phyloP scores from a whole-genome alignment of 2,329 filamentous ascomycete species.

The Dactylonectria macrodidyma region DNA sequence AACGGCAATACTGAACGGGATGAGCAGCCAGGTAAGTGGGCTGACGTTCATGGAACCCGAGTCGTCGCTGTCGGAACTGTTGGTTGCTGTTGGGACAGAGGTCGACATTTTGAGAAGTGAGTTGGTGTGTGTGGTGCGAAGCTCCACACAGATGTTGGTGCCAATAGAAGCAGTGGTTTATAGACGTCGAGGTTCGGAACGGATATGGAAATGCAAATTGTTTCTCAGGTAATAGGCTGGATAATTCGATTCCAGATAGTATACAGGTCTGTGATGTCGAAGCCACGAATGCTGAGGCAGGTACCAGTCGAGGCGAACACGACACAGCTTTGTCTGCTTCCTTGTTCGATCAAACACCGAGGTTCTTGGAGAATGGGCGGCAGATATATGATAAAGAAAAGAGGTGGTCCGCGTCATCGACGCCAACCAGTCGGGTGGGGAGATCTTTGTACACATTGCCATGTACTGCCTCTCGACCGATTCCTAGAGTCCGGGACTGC shows the following conservation, averaged over 20 bases:
- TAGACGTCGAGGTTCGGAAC: not conserved
- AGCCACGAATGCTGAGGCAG: not conserved
- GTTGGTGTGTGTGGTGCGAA: not conserved
- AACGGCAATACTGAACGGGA: conserved; percentile 63
- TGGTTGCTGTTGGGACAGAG: not conserved
- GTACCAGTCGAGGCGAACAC: not conserved
- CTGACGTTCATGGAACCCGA: conserved; percentile 57
- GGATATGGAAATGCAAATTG: not conserved
- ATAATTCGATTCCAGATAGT: not conserved
- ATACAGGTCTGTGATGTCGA: not conserved
- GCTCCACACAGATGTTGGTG: not conserved
- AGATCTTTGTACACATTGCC: conserved; percentile 1
- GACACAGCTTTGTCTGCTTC: not conserved
- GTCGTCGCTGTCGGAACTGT: conserved; percentile 31
- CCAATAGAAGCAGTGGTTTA: not conserved
- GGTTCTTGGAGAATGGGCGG: not conserved
- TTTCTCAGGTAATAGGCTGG: not conserved
- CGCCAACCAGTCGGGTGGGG: not conserved
- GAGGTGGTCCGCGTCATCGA: conserved; percentile 3
- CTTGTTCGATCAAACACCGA: conserved; percentile 1
- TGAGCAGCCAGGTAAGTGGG: conserved; percentile 71
- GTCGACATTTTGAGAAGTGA: conserved; percentile 16
- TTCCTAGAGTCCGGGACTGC: not conserved
- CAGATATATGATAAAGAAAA: not conserved
- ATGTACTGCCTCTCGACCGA: conserved; percentile 5